Evolutionary conservation across 352 stramenopile genomes (phyloP).

Genomic region (Globisporangium lucens): DNA sequence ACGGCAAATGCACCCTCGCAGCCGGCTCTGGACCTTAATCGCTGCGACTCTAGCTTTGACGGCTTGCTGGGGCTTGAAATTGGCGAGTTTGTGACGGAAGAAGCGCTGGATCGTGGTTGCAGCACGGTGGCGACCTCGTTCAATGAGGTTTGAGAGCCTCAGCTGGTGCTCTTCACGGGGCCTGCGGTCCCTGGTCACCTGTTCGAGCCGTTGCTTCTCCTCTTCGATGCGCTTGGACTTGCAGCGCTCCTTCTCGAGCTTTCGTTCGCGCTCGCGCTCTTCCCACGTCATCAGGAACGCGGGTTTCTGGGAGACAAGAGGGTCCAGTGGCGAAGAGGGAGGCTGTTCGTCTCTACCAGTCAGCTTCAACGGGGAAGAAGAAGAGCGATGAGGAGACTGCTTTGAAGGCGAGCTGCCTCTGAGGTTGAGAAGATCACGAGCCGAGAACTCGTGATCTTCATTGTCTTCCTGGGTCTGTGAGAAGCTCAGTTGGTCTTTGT

Average conservation of each 20-base stretch:
- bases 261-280: slow-evolving; percentile 56
- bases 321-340: not conserved
- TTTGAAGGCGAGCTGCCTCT: not conserved
- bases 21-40: slow-evolving; percentile 27
- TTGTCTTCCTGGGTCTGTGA: not conserved
- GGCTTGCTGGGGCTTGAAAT: not conserved
- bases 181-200: slow-evolving; percentile 31
- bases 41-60: slow-evolving; percentile 14
- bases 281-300: slow-evolving; percentile 71
- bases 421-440: not conserved
- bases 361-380: not conserved
- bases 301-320: slow-evolving; percentile 32
- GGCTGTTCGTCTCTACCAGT: not conserved
- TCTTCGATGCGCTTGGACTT: slow-evolving; percentile 60
- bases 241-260: slow-evolving; percentile 52
- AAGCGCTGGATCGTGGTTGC: slow-evolving; percentile 29
- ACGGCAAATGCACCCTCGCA: slow-evolving; percentile 26
- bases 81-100: slow-evolving; percentile 11
- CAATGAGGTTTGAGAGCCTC: slow-evolving; percentile 14
- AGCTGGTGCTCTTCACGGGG: slow-evolving; percentile 17
- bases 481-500: slow-evolving; percentile 22
- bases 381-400: not conserved
- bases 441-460: not conserved
- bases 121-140: slow-evolving; percentile 20
- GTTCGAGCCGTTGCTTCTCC: slow-evolving; percentile 51